Conservation (phyloP, 441 rosid species). For the Sinapis alba region DNA sequence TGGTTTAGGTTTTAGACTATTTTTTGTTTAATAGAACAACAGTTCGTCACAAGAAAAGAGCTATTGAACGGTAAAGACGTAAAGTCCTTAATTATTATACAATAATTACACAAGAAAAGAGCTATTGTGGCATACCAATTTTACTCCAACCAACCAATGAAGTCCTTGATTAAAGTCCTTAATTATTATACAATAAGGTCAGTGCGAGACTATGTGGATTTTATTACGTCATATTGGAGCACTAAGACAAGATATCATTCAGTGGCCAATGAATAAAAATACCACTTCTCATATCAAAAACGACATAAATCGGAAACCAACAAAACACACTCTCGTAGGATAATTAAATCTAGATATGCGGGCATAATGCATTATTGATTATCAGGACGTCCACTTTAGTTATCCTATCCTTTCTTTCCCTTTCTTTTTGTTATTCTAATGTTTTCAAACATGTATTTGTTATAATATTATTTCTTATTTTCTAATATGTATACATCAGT, state of each 20-base stretch:
- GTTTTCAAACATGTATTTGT: background rate
- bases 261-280: conserved; percentile 25
- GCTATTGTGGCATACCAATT: no score
- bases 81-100: no score
- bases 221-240: no score
- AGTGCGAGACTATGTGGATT: no score
- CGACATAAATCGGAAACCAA: conserved; percentile 19
- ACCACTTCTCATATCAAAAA: conserved; percentile 22
- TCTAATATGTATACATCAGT: no score
- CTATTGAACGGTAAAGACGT: background rate
- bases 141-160: no score
- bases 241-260: background rate
- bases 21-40: no score
- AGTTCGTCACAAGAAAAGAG: background rate
- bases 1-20: no score
- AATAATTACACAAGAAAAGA: background rate
- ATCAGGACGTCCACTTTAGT: conserved; percentile 19
- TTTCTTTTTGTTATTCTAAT: conserved; percentile 14
- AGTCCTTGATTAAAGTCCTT: no score
- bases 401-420: conserved; percentile 14
- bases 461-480: background rate
- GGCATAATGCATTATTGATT: conserved; percentile 13
- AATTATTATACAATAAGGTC: no score
- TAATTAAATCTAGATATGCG: background rate
- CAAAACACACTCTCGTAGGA: conserved; percentile 8